phyloP scores from a whole-genome alignment of 23 red algal species.

The Gracilariopsis chorda region DNA sequence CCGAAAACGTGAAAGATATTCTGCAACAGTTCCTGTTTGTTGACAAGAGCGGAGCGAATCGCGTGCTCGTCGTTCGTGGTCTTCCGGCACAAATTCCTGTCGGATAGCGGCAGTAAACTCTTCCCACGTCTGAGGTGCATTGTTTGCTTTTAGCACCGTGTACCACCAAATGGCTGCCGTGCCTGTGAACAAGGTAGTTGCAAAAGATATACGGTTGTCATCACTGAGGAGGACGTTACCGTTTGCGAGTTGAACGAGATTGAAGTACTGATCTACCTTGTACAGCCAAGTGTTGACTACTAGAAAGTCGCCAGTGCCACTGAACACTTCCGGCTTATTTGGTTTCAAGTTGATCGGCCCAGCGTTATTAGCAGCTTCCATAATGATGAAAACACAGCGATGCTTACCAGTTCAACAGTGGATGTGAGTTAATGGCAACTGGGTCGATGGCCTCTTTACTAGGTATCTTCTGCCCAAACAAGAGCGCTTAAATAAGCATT shows the following conservation, averaged over 20 bases:
- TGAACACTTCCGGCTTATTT: neutral
- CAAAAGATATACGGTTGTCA: neutral
- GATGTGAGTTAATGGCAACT: too few species aligned
- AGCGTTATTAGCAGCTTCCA: neutral
- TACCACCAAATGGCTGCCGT: neutral
- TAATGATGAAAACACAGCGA: neutral
- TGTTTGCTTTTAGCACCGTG: neutral
- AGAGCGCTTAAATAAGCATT: too few species aligned
- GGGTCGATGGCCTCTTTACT: too few species aligned
- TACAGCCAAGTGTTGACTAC: neutral
- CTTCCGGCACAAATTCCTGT: neutral
- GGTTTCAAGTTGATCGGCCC: slow-evolving; percentile 4
- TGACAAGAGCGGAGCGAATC: neutral
- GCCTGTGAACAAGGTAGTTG: neutral
- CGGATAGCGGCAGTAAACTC: neutral
- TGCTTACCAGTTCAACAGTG: too few species aligned
- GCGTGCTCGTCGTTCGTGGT: neutral
- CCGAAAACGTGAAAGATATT: neutral
- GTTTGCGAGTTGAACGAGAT: neutral
- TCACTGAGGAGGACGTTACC: neutral
- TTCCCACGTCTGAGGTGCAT: neutral
- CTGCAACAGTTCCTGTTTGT: neutral
- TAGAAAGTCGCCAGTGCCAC: neutral
- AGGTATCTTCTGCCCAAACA: too few species aligned
- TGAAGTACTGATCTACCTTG: neutral